A percentile compares a stretch with the other conserved stretches of the same genome.
Conservation (phyloP, 495 filamentous ascomycete species). For the Xylaria cubensis region DNA sequence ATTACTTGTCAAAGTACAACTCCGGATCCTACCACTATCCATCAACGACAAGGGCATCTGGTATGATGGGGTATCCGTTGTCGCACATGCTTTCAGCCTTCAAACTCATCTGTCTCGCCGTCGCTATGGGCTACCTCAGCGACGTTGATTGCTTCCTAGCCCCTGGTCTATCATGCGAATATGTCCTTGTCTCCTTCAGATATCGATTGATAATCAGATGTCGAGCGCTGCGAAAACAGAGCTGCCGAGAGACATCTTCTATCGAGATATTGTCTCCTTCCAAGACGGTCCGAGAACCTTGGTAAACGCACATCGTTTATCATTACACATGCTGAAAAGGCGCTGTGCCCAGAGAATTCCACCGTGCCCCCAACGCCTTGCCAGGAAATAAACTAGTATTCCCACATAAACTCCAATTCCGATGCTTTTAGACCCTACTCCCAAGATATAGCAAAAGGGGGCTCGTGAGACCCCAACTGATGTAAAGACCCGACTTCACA, state of each 20-base stretch:
- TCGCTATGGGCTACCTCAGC: neutral
- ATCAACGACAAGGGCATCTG: neutral
- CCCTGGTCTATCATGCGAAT: slow-evolving; percentile 18
- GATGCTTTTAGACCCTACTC: slow-evolving; percentile 36
- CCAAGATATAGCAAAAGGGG: slow-evolving; percentile 12
- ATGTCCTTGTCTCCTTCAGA: slow-evolving; percentile 15
- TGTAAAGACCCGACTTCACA: slow-evolving; percentile 56
- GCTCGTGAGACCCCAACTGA: slow-evolving; percentile 1
- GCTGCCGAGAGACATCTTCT: slow-evolving; percentile 14
- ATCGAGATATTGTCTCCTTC: slow-evolving; percentile 16
- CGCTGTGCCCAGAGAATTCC: slow-evolving; percentile 31
- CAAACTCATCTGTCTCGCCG: slow-evolving; percentile 10
- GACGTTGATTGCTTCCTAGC: neutral
- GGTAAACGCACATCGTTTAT: slow-evolving; percentile 32
- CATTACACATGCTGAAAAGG: slow-evolving; percentile 34
- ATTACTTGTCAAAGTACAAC: slow-evolving; percentile 8
- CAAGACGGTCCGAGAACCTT: slow-evolving; percentile 25
- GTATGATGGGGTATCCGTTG: neutral
- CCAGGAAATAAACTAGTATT: slow-evolving; percentile 34
- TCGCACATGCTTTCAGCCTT: slow-evolving; percentile 7
- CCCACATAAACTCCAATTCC: slow-evolving; percentile 41
- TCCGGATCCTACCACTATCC: slow-evolving; percentile 5
- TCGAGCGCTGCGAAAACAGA: too few relatives aligned
- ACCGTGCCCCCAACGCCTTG: slow-evolving; percentile 39
- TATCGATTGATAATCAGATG: slow-evolving; percentile 16